phyloP scores from a whole-genome alignment of 2,329 filamentous ascomycete genomes.

The Microdochium trichocladiopsis region DNA sequence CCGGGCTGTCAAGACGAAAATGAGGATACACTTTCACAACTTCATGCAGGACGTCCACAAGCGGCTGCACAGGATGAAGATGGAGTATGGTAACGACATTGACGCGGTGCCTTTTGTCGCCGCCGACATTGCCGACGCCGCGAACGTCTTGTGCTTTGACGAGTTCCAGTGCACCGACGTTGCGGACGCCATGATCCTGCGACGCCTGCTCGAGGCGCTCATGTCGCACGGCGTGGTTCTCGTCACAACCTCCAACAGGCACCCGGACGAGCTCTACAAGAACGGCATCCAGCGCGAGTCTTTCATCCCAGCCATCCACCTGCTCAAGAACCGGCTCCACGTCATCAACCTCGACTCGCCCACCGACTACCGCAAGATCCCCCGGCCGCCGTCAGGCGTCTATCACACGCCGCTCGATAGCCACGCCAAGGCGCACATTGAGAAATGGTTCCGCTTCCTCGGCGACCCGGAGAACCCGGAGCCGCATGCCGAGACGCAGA shows the following conservation, averaged over 20 bases:
- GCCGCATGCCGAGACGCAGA: slow-evolving; percentile 71
- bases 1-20: slow-evolving; percentile 70
- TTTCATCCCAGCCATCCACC: slow-evolving; percentile 90
- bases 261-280: slow-evolving; percentile 93
- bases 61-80: slow-evolving; percentile 82
- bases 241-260: slow-evolving; percentile 93
- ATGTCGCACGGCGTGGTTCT: slow-evolving; percentile 97
- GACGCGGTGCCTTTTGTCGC: slow-evolving; percentile 89
- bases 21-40: slow-evolving; percentile 95
- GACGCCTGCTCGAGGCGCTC: slow-evolving; percentile 76
- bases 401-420: slow-evolving; percentile 85
- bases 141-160: slow-evolving; percentile 90
- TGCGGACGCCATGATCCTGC: slow-evolving; percentile 95
- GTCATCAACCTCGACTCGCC: slow-evolving; percentile 93
- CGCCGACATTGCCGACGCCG: slow-evolving; percentile 82
- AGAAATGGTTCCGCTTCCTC: slow-evolving; percentile 94
- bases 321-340: slow-evolving; percentile 75
- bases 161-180: slow-evolving; percentile 99
- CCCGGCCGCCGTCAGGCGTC: slow-evolving; percentile 83
- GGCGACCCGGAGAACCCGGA: slow-evolving; percentile 72
- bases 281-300: slow-evolving; percentile 95
- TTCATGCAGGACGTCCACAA: slow-evolving; percentile 99
- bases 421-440: slow-evolving; percentile 70
- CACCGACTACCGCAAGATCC: slow-evolving; percentile 96
- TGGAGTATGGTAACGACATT: slow-evolving; percentile 79